Evolutionary conservation across 2,329 filamentous ascomycete genomes (phyloP).

Genomic region (Trichoderma koningiopsis): DNA sequence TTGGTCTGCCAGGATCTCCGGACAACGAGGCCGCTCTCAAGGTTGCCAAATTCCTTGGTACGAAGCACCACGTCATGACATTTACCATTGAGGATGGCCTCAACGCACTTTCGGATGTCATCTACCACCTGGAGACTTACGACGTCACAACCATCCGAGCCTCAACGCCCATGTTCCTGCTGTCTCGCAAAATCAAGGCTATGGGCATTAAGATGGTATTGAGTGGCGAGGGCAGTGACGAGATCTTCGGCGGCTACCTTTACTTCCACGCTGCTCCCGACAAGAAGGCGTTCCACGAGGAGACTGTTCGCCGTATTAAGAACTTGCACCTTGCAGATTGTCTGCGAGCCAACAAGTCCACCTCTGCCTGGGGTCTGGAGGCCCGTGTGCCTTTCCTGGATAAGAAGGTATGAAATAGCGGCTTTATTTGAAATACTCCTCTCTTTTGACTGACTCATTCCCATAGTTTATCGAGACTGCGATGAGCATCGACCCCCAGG

Average conservation of each 20-base stretch:
- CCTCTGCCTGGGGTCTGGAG: conserved; percentile 95
- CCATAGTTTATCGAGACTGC: conserved; percentile 79
- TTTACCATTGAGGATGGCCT: conserved; percentile 98
- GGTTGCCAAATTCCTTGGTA: conserved; percentile 95
- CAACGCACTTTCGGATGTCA: conserved; percentile 95
- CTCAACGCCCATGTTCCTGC: conserved; percentile 96
- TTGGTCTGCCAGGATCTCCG: conserved; percentile 88
- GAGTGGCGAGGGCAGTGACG: conserved; percentile 93
- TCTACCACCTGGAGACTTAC: conserved; percentile 96
- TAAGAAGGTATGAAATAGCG: conserved; percentile 61
- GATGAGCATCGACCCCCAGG: conserved; percentile 91
- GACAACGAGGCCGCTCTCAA: conserved; percentile 90
- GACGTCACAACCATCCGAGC: conserved; percentile 98
- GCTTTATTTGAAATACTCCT: neutral
- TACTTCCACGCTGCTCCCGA: conserved; percentile 96
- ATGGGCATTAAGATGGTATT: conserved; percentile 99
- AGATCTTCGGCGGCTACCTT: conserved; percentile 97
- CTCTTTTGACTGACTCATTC: neutral
- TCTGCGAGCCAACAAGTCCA: conserved; percentile 98
- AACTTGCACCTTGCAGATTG: conserved; percentile 97
- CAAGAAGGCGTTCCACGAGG: conserved; percentile 90
- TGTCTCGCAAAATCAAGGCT: conserved; percentile 98
- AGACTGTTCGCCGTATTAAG: conserved; percentile 92
- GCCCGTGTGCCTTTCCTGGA: conserved; percentile 97
- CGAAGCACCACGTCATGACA: conserved; percentile 96